Evolutionary conservation across 2,329 filamentous ascomycete species (phyloP).

Genomic region (Trichoderma aggressivum): DNA sequence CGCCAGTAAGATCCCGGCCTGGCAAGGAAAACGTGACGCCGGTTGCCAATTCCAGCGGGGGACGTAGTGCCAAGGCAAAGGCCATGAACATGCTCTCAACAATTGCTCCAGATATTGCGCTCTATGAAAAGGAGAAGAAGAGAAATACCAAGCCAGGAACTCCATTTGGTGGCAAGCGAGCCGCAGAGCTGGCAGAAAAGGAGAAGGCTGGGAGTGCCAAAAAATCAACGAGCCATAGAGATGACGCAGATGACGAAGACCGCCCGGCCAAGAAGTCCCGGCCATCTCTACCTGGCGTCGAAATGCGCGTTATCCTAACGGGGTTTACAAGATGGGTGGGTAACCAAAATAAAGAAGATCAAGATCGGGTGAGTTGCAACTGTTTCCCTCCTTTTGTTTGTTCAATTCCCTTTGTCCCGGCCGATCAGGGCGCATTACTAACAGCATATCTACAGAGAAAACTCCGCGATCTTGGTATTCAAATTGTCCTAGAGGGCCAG

Average conservation of each 20-base stretch:
- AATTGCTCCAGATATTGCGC: slow-evolving; percentile 76
- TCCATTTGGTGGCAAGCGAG: slow-evolving; percentile 61
- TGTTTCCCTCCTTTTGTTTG: neutral
- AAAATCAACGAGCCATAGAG: slow-evolving; percentile 28
- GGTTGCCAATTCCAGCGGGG: slow-evolving; percentile 61
- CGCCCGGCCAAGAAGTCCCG: slow-evolving; percentile 61
- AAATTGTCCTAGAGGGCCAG: slow-evolving; percentile 70
- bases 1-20: slow-evolving; percentile 42
- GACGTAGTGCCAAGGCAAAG: slow-evolving; percentile 83
- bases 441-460: slow-evolving; percentile 55
- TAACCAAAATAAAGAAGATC: slow-evolving; percentile 69
- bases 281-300: slow-evolving; percentile 57
- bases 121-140: slow-evolving; percentile 94
- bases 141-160: slow-evolving; percentile 52
- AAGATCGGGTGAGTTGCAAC: slow-evolving; percentile 66
- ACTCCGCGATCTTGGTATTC: slow-evolving; percentile 78
- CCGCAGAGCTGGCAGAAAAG: slow-evolving; percentile 56
- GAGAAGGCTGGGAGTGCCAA: slow-evolving; percentile 34
- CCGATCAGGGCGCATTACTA: neutral
- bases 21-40: slow-evolving; percentile 82
- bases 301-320: slow-evolving; percentile 76
- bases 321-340: slow-evolving; percentile 80
- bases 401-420: neutral
- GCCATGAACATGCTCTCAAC: slow-evolving; percentile 74
- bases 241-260: slow-evolving; percentile 36